phyloP scores from a whole-genome alignment of 352 stramenopile genomes.

The Globisporangium perplexum region DNA sequence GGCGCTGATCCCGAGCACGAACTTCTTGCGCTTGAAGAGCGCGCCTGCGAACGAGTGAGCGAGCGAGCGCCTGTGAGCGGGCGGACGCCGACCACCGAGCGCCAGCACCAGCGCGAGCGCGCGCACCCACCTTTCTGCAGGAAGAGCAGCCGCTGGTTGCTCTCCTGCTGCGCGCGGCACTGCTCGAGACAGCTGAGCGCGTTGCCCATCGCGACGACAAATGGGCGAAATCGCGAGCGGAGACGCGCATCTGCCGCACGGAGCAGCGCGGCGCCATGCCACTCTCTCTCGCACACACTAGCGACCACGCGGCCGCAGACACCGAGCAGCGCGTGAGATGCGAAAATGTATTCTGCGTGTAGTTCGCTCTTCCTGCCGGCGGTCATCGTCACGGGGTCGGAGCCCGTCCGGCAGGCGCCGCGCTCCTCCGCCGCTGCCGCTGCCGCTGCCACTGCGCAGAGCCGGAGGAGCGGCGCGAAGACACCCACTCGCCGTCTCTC shows the following conservation, averaged over 20 bases:
- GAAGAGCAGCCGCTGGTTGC: conserved; percentile 53
- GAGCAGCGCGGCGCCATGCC: too few species aligned
- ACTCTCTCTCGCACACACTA: too few species aligned
- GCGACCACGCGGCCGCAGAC: too few species aligned
- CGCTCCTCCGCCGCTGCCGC: background rate
- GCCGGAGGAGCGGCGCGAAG: background rate
- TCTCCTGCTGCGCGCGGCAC: conserved; percentile 62
- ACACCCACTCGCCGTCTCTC: background rate
- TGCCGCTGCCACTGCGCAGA: too few species aligned
- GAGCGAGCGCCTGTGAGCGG: background rate
- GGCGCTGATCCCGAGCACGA: conserved; percentile 53
- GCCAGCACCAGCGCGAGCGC: background rate
- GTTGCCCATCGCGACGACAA: conserved; percentile 48
- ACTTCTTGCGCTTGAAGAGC: conserved; percentile 76
- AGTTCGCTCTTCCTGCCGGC: background rate
- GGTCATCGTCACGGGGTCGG: background rate
- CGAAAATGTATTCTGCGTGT: conserved; percentile 8
- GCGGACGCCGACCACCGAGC: background rate
- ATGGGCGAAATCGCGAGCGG: background rate
- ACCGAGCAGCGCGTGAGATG: too few species aligned
- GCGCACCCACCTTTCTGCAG: conserved; percentile 65
- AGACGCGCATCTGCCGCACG: too few species aligned
- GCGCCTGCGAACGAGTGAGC: conserved; percentile 21
- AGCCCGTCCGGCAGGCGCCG: background rate
- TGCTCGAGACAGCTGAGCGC: conserved; percentile 75